These are phyloP conservation scores for Tylopilus balloui DNA, from an alignment of 768 basidiomycete genomes.

Conservation along the genomic window DNA sequence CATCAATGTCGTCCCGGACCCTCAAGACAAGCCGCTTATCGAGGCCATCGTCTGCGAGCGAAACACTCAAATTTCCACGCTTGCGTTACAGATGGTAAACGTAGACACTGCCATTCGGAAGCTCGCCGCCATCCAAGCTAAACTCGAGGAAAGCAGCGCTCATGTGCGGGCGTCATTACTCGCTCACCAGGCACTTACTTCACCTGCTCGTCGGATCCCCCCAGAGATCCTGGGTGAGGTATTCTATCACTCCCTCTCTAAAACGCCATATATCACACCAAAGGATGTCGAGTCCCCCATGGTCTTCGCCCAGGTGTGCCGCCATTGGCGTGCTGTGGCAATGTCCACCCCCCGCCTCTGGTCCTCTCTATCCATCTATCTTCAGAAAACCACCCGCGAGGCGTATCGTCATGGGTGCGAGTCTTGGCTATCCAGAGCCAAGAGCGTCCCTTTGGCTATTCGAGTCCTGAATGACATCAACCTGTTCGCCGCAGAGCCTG, in stretches of 20 bases:
- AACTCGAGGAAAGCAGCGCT: conserved; percentile 16
- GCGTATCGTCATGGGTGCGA: conserved; percentile 19
- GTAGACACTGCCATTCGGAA: conserved; percentile 17
- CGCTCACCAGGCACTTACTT: conserved; percentile 21
- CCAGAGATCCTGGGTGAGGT: conserved; percentile 32
- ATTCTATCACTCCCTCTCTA: conserved; percentile 27
- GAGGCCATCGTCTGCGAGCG: conserved; percentile 17
- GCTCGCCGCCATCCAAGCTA: conserved; percentile 14
- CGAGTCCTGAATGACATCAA: conserved; percentile 27
- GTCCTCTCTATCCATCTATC: conserved; percentile 26
- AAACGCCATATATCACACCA: conserved; percentile 24
- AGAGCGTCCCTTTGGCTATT: conserved; percentile 22
- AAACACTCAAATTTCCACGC: conserved; percentile 18
- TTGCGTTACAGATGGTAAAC: conserved; percentile 18
- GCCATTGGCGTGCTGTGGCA: conserved; percentile 30
- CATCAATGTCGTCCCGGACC: conserved; percentile 9
- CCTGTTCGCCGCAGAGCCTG: conserved; percentile 3
- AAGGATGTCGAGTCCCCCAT: conserved; percentile 19
- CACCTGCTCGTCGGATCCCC: conserved; percentile 20
- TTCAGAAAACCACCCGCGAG: conserved; percentile 9
- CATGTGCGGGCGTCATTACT: conserved; percentile 21
- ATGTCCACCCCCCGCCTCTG: conserved; percentile 31
- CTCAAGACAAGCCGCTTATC: conserved; percentile 17
- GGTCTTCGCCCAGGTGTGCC: conserved; percentile 27
- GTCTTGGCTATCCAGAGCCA: conserved; percentile 28